Conservation (phyloP, 2,329 filamentous ascomycete species). For the Penicillium sclerotigenum region DNA sequence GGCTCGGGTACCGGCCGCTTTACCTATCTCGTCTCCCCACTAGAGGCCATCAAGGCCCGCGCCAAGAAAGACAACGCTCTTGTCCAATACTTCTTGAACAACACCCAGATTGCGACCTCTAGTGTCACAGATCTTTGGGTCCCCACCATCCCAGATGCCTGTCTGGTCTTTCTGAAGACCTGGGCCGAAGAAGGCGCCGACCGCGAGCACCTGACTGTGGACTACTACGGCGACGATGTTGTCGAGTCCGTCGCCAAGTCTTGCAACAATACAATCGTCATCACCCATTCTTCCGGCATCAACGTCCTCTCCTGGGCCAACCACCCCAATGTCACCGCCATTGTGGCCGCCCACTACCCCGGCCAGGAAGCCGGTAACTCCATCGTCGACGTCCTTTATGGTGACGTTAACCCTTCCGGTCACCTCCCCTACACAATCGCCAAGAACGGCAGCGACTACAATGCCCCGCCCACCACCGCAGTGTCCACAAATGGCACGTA, state of each 20-base stretch:
- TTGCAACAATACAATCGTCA: slow-evolving; percentile 79
- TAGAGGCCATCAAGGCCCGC: slow-evolving; percentile 28
- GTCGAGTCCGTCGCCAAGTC: slow-evolving; percentile 70
- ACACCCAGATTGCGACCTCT: slow-evolving; percentile 13
- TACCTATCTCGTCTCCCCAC: slow-evolving; percentile 28
- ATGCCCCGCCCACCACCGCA: slow-evolving; percentile 38
- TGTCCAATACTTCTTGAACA: slow-evolving; percentile 23
- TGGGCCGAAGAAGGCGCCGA: slow-evolving; percentile 79
- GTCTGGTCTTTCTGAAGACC: slow-evolving; percentile 79
- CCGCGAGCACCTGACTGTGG: slow-evolving; percentile 54
- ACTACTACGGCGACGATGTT: slow-evolving; percentile 76
- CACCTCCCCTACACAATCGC: slow-evolving; percentile 82
- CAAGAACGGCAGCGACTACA: slow-evolving; percentile 61
- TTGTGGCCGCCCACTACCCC: slow-evolving; percentile 77
- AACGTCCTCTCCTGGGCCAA: slow-evolving; percentile 49
- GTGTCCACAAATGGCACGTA: slow-evolving; percentile 12
- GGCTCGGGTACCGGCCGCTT: slow-evolving; percentile 20
- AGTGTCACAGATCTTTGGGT: slow-evolving; percentile 19
- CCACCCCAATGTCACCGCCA: slow-evolving; percentile 56
- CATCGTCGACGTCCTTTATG: slow-evolving; percentile 77
- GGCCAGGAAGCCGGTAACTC: slow-evolving; percentile 81
- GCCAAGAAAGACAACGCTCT: slow-evolving; percentile 23
- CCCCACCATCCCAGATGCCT: slow-evolving; percentile 36
- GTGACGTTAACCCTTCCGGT: slow-evolving; percentile 71
- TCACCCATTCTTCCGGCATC: slow-evolving; percentile 72